Conservation (phyloP, 345 rosid species). For the Hibiscus tridactylites region DNA sequence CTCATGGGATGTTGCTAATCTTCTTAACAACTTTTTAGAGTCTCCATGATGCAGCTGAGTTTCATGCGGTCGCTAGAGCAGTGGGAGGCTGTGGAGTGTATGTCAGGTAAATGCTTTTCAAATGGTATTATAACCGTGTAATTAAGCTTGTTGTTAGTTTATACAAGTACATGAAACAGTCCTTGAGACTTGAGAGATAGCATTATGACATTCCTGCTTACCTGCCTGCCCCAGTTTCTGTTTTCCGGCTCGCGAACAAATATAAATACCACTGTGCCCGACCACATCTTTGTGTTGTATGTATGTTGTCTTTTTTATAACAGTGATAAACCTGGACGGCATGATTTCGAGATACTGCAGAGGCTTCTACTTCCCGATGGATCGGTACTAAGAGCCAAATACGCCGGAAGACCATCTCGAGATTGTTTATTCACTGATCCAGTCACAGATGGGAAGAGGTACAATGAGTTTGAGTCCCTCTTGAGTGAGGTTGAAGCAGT, state of each 20-base stretch:
- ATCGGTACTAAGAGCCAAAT: slow-evolving; percentile 46
- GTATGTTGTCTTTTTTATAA: not conserved
- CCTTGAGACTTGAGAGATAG: not conserved
- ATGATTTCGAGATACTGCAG: slow-evolving; percentile 44
- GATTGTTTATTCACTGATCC: slow-evolving; percentile 51
- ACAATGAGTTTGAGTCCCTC: not conserved
- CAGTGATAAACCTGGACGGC: slow-evolving; percentile 51
- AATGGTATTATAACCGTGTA: not conserved
- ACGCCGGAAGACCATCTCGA: slow-evolving; percentile 46
- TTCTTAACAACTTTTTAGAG: slow-evolving; percentile 28
- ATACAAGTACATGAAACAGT: not conserved
- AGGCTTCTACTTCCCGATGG: slow-evolving; percentile 50
- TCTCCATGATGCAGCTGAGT: slow-evolving; percentile 51
- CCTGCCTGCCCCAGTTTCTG: not conserved
- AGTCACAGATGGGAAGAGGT: slow-evolving; percentile 51
- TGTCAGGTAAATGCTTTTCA: slow-evolving; percentile 28
- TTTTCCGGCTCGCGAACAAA: not conserved
- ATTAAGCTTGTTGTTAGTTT: not conserved
- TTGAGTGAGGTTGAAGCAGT: not conserved
- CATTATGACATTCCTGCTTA: not conserved
- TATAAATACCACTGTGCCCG: not conserved
- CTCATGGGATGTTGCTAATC: not conserved
- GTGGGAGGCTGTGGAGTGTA: slow-evolving; percentile 53
- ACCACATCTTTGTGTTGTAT: not conserved
- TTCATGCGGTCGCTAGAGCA: slow-evolving; percentile 49